Base-by-base conservation (phyloP, 2,329 filamentous ascomycete genomes). In the Penicillium sp. region DNA sequence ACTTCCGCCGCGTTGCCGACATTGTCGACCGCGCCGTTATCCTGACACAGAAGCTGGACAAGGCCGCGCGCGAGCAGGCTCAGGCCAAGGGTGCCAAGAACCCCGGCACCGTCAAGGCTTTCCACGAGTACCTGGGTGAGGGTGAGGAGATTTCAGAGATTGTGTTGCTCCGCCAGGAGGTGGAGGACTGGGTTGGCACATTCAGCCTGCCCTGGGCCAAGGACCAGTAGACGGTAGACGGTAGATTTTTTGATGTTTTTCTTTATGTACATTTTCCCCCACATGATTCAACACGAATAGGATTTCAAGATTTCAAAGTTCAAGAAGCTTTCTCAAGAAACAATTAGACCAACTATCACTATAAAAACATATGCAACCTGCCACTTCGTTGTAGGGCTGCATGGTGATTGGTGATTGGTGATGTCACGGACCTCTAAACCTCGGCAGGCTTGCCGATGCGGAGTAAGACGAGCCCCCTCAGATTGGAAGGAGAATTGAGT, bases 21-120 rank as follows among this genome's bases (percentile, higher is more conserved):
- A 90, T 95, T 60, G 90, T 96, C 49, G 90, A 93, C 75, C 86
- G 90, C 44, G 88, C 89, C 8, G 91, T 96, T 43, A 85, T 84
- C 26, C 91, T 96, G 64, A 88, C 91, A 1, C 83, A 88, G 63
- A 84, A 89, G 55, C 78, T 96, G 31, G 90, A 90, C 82, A 91
- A 92, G 65, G 64, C 66, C 13, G 75, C 75, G 29, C 70, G 66
- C 42, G 87, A 92, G 83, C 88, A 93, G 71, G 84, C 96, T 59
- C 91, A 97, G 80, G 83, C 76, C 55, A 82, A 83, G 60, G 86
- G 97, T 26, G 92, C 91, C 71, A 97, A 97, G 87, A 91, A 94
- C 79, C 91, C 91, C 65, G 96, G 96, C 84, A 97, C 93, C 83
- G 88, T 96, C 75, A 97, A 97, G 87, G 94, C 97, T 79, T 97